Percentiles rank a stretch among this genome's conserved stretches.
Conservation (phyloP, 352 stramenopile species). For the Thalassiosira mediterranea region DNA sequence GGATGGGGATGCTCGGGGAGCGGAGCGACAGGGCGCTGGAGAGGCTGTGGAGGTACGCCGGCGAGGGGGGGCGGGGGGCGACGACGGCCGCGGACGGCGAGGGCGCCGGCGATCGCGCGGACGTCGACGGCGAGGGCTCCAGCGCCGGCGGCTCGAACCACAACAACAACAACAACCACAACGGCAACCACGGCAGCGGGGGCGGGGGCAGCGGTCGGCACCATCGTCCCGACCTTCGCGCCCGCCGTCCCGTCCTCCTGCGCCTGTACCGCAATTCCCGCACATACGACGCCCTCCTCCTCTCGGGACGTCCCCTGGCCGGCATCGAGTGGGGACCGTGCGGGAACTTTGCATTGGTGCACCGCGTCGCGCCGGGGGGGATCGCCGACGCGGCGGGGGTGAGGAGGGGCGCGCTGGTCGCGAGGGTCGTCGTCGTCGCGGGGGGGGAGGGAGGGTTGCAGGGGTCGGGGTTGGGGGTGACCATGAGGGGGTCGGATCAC, state of each 20-base stretch:
- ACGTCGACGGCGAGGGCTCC: too few relatives aligned
- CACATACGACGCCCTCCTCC: conserved; percentile 57
- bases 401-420: conserved; percentile 44
- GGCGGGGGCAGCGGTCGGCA: conserved; percentile 1
- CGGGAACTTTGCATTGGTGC: conserved; percentile 80
- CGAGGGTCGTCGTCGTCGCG: conserved; percentile 54
- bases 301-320: conserved; percentile 47
- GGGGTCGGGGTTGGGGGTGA: too few relatives aligned
- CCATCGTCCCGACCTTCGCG: not conserved
- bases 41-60: conserved; percentile 78
- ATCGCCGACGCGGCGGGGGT: conserved; percentile 50
- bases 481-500: conserved; percentile 59
- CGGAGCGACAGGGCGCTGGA: conserved; percentile 67
- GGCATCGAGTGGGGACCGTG: conserved; percentile 75
- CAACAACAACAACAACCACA: conserved; percentile 12
- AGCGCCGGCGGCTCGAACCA: not conserved
- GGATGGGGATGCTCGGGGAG: conserved; percentile 70
- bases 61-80: not conserved
- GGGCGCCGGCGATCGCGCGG: too few relatives aligned
- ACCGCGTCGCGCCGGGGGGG: conserved; percentile 34
- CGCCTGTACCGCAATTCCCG: conserved; percentile 42
- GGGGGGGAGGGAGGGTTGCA: conserved; percentile 23
- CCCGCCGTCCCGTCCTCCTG: conserved; percentile 21
- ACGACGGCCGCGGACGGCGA: not conserved
- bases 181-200: conserved; percentile 5